Evolutionary conservation across 2,329 filamentous ascomycete genomes (phyloP), one percentile per base, ranked within the genome.

Genomic region (Colletotrichum trifolii): DNA sequence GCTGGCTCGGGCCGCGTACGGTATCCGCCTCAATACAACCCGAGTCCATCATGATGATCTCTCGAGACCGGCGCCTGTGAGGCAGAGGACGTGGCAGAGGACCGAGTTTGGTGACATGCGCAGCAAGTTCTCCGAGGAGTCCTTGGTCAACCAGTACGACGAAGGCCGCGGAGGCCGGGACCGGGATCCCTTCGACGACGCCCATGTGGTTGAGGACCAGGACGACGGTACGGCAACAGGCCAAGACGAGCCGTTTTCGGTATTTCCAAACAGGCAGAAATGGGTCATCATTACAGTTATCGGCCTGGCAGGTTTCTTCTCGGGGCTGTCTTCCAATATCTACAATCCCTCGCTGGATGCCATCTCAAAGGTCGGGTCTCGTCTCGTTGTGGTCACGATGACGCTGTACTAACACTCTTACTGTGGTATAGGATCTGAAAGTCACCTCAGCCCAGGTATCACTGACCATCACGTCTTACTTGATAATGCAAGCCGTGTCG

Each of bases 301-400:
- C 15, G 80, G 82, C 2, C 69, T 82, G 1, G 84, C 83, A 1
- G 82, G 81, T 0, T 74, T 86, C 36, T 85, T 87, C 73, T 85
- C 83, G 1, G 84, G 84, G 2, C 67, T 83, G 17, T 82, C 83
- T 2, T 79, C 79, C 39, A 84, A 82, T 66, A 85, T 87, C 47
- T 86, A 85, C 72, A 78, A 83, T 49, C 82, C 83, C 2, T 77
- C 81, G 0, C 64, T 84, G 6, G 74, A 77, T 49, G 67, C 73
- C 2, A 76, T 84, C n/a, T 73, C 78, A 6, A 67, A 69, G 64
- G 77, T 76, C 67, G 38, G 67, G 25, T 2, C 5, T 5, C 15
- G 10, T 15, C 9, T 15, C 25, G 25, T 25, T 25, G 1, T 25
- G 25, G 25, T 25, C 25, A 25, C 1, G 25, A 25, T 25, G 25